Evolutionary conservation across 208 protist species (phyloP).

Genomic region (Leishmania turanica): DNA sequence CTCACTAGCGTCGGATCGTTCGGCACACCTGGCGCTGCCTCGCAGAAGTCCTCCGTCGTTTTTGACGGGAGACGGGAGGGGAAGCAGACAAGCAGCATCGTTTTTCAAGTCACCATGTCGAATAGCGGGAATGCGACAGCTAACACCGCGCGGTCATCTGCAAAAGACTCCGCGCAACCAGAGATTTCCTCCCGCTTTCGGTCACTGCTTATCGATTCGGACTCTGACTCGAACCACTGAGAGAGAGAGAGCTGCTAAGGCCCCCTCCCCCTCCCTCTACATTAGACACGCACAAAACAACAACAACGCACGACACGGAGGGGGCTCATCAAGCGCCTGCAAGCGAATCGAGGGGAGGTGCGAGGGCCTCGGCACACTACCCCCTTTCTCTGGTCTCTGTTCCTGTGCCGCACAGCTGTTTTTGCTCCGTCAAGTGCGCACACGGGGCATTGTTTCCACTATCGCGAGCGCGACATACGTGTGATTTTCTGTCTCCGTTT

Average conservation of each 20-base stretch:
- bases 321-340: not conserved
- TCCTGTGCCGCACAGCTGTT: not conserved
- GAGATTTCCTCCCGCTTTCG: conserved; percentile 19
- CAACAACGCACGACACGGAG: not conserved
- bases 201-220: conserved; percentile 26
- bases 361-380: not conserved
- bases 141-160: not conserved
- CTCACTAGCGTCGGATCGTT: not conserved
- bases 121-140: not conserved
- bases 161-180: not conserved
- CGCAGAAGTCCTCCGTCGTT: conserved; percentile 9
- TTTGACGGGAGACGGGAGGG: not conserved
- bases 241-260: not conserved
- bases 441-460: not conserved
- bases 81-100: not conserved
- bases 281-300: not conserved
- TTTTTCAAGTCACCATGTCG: not conserved
- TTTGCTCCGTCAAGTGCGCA: not conserved
- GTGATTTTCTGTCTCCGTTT: not conserved
- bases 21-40: not conserved
- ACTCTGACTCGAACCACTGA: conserved; percentile 57
- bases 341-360: not conserved
- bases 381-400: not conserved
- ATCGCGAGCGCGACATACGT: not conserved
- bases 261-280: not conserved